Base-by-base conservation (phyloP, 768 basidiomycete genomes). In the Pleurotus pulmonarius region DNA sequence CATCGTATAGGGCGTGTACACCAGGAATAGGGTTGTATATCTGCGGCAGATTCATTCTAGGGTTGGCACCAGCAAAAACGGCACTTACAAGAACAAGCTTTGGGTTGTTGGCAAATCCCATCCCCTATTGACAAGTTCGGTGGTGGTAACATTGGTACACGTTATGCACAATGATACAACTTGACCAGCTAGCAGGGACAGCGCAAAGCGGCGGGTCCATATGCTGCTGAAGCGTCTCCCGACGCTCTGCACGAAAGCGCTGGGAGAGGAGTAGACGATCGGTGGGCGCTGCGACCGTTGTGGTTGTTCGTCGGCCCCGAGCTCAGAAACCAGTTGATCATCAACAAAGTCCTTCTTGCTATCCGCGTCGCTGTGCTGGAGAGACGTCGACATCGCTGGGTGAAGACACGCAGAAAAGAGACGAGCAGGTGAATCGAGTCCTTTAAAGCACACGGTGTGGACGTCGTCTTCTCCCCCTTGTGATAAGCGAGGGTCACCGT, bases 1-100 rank as follows among this genome's bases (percentile, higher is more conserved):
- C 34, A 94, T 90, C 38, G 92, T 94, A 74, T 92, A 94, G 0
- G 92, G 92, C 20, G 92, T 92, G 66, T 93, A 94, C 55, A 84
- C 70, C 24, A 78, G 46, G 67, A 88, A 90, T 20, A 94, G 65
- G 4, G 89, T 79, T 64, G 92, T 86, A 71, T 94, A 94, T 61
- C 92, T 93, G 60, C 18, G 11, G 40, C 26, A 39, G 13, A 49
- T 16, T 37, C 43, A 41, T 18, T 25, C 45, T 16, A n/a, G 7
- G 18, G 13, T 6, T 8, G 15, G 37, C 16, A 46, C 2, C 29
- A 20, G 26, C 6, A 37, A 15, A 16, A 60, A 15, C 13, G 38
- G 49, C 16, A 79, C 87, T 63, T 65, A 92, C 92, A 92, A 69
- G 73, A 94, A 93, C 67, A 87, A 84, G 5, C 84, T 90, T 67